Conservation (phyloP, 1,284 basidiomycete genomes). For the Quambalaria eucalypti region DNA sequence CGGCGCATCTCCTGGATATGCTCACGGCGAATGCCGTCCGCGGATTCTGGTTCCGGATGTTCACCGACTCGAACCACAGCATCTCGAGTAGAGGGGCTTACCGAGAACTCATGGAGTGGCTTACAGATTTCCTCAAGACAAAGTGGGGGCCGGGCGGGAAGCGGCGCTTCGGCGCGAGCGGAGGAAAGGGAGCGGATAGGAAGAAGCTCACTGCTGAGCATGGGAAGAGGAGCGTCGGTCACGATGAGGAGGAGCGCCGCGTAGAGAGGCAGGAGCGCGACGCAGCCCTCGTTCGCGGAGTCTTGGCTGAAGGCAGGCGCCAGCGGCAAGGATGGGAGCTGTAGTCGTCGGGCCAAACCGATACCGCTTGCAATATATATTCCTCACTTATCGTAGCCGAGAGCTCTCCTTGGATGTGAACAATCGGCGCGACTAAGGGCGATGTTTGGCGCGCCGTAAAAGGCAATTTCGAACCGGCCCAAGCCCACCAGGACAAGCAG, state of each 20-base stretch:
- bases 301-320: not conserved
- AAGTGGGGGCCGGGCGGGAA: slow-evolving; percentile 75
- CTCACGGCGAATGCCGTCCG: slow-evolving; percentile 68
- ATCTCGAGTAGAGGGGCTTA: slow-evolving; percentile 67
- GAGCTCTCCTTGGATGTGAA: too few species aligned
- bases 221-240: not conserved
- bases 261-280: not conserved
- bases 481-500: too few species aligned
- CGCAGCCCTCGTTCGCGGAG: not conserved
- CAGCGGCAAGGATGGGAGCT: not conserved
- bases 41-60: slow-evolving; percentile 83
- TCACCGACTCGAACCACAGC: slow-evolving; percentile 78
- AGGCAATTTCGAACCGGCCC: too few species aligned
- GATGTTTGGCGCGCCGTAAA: too few species aligned
- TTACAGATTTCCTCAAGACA: slow-evolving; percentile 72
- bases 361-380: too few species aligned
- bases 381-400: too few species aligned
- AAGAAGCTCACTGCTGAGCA: not conserved
- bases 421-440: too few species aligned
- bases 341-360: too few species aligned
- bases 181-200: not conserved
- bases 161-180: not conserved
- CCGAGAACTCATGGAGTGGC: slow-evolving; percentile 74
- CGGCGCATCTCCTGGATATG: slow-evolving; percentile 81
- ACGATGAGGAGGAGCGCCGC: not conserved